Percentiles rank a stretch among this genome's conserved stretches.
These are phyloP conservation scores for Alternaria atra DNA, from an alignment of 2,329 filamentous ascomycete genomes.

Conservation along the genomic window DNA sequence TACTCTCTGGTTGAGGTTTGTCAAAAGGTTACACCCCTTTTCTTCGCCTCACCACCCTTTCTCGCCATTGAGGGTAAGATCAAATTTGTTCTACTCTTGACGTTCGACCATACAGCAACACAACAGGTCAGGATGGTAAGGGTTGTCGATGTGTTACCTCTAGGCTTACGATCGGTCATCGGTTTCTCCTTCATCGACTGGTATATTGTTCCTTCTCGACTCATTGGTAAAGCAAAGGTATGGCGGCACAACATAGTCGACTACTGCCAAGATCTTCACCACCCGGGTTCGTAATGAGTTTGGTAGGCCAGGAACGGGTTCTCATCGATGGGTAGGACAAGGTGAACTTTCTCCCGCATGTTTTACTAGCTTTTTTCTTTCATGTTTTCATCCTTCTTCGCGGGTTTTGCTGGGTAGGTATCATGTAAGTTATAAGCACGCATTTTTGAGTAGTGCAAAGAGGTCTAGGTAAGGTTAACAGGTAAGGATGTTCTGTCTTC, in stretches of 20 bases:
- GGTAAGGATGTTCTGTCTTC: slow-evolving; percentile 34
- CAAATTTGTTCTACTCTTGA: slow-evolving; percentile 29
- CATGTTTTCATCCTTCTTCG: slow-evolving; percentile 7
- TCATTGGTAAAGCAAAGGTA: not conserved
- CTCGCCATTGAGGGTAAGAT: slow-evolving; percentile 50
- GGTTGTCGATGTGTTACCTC: not conserved
- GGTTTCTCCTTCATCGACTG: not conserved
- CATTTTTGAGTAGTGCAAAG: slow-evolving; percentile 6
- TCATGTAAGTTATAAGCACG: slow-evolving; percentile 33
- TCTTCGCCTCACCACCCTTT: slow-evolving; percentile 41
- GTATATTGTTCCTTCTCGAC: not conserved
- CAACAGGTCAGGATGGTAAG: slow-evolving; percentile 40
- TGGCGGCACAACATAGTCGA: not conserved
- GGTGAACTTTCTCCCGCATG: slow-evolving; percentile 32
- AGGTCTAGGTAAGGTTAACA: slow-evolving; percentile 41
- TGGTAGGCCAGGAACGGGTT: not conserved
- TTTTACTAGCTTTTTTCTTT: slow-evolving; percentile 26
- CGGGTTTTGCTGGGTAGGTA: slow-evolving; percentile 32
- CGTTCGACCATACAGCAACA: slow-evolving; percentile 23
- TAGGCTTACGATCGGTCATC: not conserved
- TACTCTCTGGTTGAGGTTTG: slow-evolving; percentile 42
- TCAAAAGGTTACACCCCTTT: slow-evolving; percentile 49
- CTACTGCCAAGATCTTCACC: not conserved
- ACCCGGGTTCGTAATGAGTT: not conserved
- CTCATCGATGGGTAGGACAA: slow-evolving; percentile 32